phyloP scores from a whole-genome alignment of 371 early-diverging fungal genomes.

The Syncephalastrum monosporum region DNA sequence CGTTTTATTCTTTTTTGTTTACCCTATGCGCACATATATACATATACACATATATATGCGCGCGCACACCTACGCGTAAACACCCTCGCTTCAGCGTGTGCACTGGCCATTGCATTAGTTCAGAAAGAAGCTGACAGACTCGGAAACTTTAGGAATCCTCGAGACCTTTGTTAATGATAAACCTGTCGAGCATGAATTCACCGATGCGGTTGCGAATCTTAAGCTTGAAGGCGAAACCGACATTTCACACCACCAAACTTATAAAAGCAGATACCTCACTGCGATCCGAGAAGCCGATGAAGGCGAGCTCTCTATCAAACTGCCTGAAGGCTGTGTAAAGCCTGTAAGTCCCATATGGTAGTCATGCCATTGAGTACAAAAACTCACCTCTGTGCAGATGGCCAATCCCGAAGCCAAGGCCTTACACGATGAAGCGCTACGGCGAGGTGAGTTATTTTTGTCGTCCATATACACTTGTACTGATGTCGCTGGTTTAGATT shows the following conservation, averaged over 20 bases:
- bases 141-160: constrained; percentile 45
- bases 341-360: constrained; percentile 19
- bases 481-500: not conserved
- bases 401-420: constrained; percentile 18
- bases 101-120: not conserved
- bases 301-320: constrained; percentile 63
- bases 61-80: not conserved
- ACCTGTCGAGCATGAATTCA: constrained; percentile 49
- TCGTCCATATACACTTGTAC: too few relatives aligned
- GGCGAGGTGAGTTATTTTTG: too few relatives aligned
- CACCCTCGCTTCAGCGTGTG: not conserved
- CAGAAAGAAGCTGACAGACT: constrained; percentile 1
- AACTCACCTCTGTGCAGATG: constrained; percentile 7
- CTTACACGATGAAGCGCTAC: too few relatives aligned
- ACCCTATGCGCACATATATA: not conserved
- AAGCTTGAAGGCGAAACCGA: constrained; percentile 45
- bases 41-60: not conserved
- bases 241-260: constrained; percentile 57
- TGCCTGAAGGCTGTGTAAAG: constrained; percentile 55
- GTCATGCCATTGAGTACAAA: too few relatives aligned
- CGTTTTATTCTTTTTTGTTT: constrained; percentile 8
- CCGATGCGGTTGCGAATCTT: constrained; percentile 54
- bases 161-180: constrained; percentile 58
- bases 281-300: constrained; percentile 63
- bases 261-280: constrained; percentile 56